Base-by-base conservation (phyloP, 257 asterid species). In the Vinca minor region DNA sequence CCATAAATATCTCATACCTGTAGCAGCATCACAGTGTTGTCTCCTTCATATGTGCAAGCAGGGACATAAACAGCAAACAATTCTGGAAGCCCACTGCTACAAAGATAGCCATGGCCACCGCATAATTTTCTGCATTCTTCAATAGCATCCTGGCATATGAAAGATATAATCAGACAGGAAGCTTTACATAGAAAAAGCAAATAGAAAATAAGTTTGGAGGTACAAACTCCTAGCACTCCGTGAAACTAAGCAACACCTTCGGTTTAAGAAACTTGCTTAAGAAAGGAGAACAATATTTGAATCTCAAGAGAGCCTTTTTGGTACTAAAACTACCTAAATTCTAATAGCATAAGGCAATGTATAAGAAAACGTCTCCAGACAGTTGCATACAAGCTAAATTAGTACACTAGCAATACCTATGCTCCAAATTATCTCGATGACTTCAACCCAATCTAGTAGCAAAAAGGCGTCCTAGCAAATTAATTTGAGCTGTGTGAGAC, bases 1-100 rank as follows among this genome's bases (percentile, higher is more conserved):
- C 44, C 44, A 39, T 39, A 8, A 39, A 57, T 3, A 48, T 35
- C 45, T 48, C 42, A 64, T 74, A 83, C 96, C 89, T 91, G 98
- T 71, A 91, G 83, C 66, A 85, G 38, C 53, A 91, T 80, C 74
- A 91, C 96, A 62, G 38, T 52, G 77, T 91, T 91, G 78, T 86
- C 98, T 69, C 96, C 98, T 84, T 91, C 98, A 70, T 91, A 91
- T 0, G 98, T 91, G 83, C 98, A 91, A 61, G 94, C 88, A 68
- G 98, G 98, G 69, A 91, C 95, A 80, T 91, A 91, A 68, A 86
- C 95, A 32, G 98, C 96, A 79, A 88, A 91, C 73, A 91, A 75
- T 72, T 91, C 98, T 39, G 96, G 98, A 71, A 88, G 98, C 71
- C 98, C 98, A 76, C 96, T 91, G 78, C 81, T 84, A 77, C 94